A percentile compares a stretch with the other conserved stretches of the same genome.
phyloP scores from a whole-genome alignment of 768 basidiomycete genomes.

The Auricularia sp. region DNA sequence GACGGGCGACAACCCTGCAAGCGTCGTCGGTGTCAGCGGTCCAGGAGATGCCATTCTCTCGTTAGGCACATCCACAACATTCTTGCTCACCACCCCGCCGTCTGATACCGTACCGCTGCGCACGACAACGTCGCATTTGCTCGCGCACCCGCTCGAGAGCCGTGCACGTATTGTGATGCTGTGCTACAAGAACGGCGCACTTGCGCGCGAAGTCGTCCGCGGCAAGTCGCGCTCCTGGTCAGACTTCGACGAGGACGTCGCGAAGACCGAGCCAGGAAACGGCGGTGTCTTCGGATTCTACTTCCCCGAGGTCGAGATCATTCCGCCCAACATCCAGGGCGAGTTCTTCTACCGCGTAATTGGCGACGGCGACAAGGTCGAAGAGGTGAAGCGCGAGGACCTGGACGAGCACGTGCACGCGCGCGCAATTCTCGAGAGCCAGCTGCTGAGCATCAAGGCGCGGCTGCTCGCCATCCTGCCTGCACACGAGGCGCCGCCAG shows the following conservation, averaged over 20 bases:
- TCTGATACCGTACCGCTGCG: conserved; percentile 52
- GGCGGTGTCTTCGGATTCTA: conserved; percentile 59
- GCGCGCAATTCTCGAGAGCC: conserved; percentile 73
- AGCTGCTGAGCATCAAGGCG: conserved; percentile 70
- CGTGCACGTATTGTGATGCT: conserved; percentile 76
- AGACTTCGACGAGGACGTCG: conserved; percentile 57
- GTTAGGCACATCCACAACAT: conserved; percentile 80
- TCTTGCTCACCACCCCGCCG: conserved; percentile 68
- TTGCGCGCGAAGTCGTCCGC: conserved; percentile 69
- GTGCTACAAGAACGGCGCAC: conserved; percentile 82
- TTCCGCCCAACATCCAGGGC: conserved; percentile 69
- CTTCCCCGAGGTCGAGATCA: conserved; percentile 81
- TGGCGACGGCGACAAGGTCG: conserved; percentile 17
- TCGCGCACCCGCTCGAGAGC: conserved; percentile 54
- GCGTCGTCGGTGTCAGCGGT: conserved; percentile 60
- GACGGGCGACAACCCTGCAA: conserved; percentile 85
- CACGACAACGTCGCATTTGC: conserved; percentile 65
- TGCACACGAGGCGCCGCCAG: conserved; percentile 27
- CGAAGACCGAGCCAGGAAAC: conserved; percentile 44
- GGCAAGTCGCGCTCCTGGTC: conserved; percentile 57
- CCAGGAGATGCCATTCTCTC: conserved; percentile 79
- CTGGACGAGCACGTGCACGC: conserved; percentile 36
- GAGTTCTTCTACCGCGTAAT: conserved; percentile 45
- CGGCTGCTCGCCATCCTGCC: conserved; percentile 62
- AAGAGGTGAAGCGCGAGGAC: conserved; percentile 13